Conservation (phyloP, 345 rosid genomes). For the Populus deltoides region DNA sequence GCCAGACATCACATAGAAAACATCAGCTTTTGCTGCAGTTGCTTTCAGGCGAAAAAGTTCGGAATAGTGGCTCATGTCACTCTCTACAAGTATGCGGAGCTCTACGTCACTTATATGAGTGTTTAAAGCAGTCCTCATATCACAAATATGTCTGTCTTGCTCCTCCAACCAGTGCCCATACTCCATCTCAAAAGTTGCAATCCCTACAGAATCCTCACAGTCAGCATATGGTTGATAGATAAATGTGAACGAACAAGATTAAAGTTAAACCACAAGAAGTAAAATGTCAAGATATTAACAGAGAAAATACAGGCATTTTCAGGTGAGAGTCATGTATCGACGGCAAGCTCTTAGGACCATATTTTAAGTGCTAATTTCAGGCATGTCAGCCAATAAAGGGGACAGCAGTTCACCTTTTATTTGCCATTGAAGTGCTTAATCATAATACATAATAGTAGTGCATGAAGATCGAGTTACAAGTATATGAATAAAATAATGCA, state of each 20-base stretch:
- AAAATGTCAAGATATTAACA: background rate
- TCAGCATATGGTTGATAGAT: conserved; percentile 8
- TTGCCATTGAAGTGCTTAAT: background rate
- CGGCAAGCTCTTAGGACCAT: background rate
- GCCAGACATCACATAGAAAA: conserved; percentile 78
- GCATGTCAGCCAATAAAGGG: background rate
- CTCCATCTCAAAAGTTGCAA: conserved; percentile 81
- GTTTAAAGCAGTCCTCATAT: conserved; percentile 59
- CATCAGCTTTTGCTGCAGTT: conserved; percentile 69
- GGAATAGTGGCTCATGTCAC: conserved; percentile 62
- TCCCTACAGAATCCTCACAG: conserved; percentile 38
- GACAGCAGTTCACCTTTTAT: background rate
- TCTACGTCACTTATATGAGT: conserved; percentile 56
- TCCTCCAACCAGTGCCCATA: conserved; percentile 85
- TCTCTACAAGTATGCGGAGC: conserved; percentile 64
- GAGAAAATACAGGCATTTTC: background rate
- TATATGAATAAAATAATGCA: background rate
- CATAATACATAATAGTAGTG: background rate
- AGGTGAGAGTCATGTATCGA: background rate
- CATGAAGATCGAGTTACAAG: background rate
- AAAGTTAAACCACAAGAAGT: background rate
- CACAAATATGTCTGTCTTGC: conserved; percentile 56
- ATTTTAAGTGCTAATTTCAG: background rate
- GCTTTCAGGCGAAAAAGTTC: conserved; percentile 87
- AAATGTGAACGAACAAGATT: conserved; percentile 5